Conservation (phyloP, 2,329 filamentous ascomycete genomes). For the Botryosphaeria dothidea region DNA sequence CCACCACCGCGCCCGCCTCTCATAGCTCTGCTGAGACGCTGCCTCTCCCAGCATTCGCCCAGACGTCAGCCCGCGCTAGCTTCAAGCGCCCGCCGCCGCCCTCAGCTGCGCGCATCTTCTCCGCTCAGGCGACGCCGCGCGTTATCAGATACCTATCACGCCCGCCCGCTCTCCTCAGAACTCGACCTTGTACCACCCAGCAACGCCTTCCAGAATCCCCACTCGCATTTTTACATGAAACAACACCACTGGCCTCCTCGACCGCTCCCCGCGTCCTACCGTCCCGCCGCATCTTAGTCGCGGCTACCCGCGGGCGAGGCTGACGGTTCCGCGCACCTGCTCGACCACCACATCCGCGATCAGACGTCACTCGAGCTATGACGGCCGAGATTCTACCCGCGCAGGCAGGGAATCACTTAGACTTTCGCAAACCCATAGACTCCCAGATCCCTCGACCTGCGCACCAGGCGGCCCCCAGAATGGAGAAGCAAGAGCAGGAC, state of each 20-base stretch:
- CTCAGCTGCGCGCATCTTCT: not conserved
- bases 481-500: constrained; percentile 14
- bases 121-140: not conserved
- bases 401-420: constrained; percentile 16
- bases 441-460: constrained; percentile 2
- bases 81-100: not conserved
- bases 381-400: constrained; percentile 19
- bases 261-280: not conserved
- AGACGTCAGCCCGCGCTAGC: constrained; percentile 16
- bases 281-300: not conserved
- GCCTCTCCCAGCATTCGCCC: not conserved
- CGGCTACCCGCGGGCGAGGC: constrained; percentile 18
- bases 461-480: not conserved
- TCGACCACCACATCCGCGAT: not conserved
- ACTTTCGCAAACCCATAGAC: constrained; percentile 16
- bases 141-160: constrained; percentile 16
- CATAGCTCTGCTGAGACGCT: not conserved
- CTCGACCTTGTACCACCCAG: constrained; percentile 12
- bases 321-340: constrained; percentile 9
- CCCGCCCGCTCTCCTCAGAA: not conserved
- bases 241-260: constrained; percentile 1
- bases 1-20: not conserved
- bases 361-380: constrained; percentile 14
- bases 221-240: constrained; percentile 6
- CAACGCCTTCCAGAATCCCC: constrained; percentile 3